Evolutionary conservation across 768 basidiomycete genomes (phyloP), one percentile per base, ranked within the genome.

Genomic region (Omphalotus guepiniiformis): DNA sequence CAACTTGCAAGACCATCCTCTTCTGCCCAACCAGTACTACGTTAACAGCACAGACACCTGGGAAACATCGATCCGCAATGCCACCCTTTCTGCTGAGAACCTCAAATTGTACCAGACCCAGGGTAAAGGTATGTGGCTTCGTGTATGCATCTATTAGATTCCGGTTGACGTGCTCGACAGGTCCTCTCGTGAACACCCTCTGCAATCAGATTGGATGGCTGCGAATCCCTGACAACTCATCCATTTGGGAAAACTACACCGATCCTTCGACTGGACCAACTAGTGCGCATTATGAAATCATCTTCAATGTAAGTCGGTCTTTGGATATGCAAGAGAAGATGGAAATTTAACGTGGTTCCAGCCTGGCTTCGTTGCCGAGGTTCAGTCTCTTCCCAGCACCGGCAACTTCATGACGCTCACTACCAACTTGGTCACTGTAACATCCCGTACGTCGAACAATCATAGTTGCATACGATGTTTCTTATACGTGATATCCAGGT

Each of bases 261-360:
- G 71, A 73, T 50, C 70, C 72, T 27, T 50, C 69, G 1, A 51
- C 68, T 23, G 72, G 73, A 0, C 62, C 63, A 9, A 56, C 55
- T 15, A 46, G 68, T 0, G 51, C 69, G 4, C 70, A 74, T 48
- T 58, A 56, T 28, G 71, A 74, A 47, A 42, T 68, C 2, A 45
- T 65, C 1, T 58, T 70, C 25, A 49, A 44, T 27, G 71, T 61
- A 22, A 23, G 60, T 39, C n/a, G 11, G 13, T 45, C 25, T 34
- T n/a, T n/a, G n/a, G n/a, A n/a, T n/a, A n/a, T n/a, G n/a, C n/a
- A n/a, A n/a, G n/a, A 39, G 15, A 16, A 15, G 6, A 16, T 13
- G 15, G 8, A 29, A 13, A 21, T 23, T 23, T n/a, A 41, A 3
- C 15, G 2, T 27, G 30, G 6, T 42, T 9, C 15, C 16, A 47